Conservation (phyloP, 1,284 basidiomycete genomes). For the Sanghuangporus baumii region DNA sequence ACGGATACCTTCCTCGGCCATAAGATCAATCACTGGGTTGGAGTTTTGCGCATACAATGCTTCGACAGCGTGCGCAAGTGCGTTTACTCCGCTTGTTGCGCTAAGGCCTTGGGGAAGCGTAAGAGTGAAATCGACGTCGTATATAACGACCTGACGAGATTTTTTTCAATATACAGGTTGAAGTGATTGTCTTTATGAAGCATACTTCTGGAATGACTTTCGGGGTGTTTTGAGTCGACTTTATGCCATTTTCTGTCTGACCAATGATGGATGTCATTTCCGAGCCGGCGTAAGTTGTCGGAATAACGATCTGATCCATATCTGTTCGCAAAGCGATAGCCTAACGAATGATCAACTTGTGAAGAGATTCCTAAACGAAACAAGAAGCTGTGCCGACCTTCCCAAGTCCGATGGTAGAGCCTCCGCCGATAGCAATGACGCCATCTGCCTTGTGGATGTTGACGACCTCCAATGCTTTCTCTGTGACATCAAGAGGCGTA, state of each 20-base stretch:
- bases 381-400: conserved; percentile 22
- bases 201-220: conserved; percentile 32
- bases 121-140: conserved; percentile 40
- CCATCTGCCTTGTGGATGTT: conserved; percentile 33
- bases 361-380: background rate
- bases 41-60: conserved; percentile 35
- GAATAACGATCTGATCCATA: conserved; percentile 39
- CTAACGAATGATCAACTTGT: background rate
- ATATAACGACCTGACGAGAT: conserved; percentile 32
- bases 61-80: conserved; percentile 41
- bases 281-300: conserved; percentile 41
- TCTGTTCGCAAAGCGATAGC: conserved; percentile 36
- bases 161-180: background rate
- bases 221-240: conserved; percentile 36
- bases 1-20: conserved; percentile 36
- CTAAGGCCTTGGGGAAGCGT: conserved; percentile 36
- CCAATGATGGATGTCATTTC: conserved; percentile 41
- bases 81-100: conserved; percentile 39
- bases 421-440: conserved; percentile 38
- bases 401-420: conserved; percentile 38
- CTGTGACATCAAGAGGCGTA: conserved; percentile 37
- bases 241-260: conserved; percentile 37
- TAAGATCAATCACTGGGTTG: conserved; percentile 37
- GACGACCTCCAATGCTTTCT: conserved; percentile 30
- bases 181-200: background rate